Conservation (phyloP, 441 rosid genomes). For the Euphorbia schlechtendalii region DNA sequence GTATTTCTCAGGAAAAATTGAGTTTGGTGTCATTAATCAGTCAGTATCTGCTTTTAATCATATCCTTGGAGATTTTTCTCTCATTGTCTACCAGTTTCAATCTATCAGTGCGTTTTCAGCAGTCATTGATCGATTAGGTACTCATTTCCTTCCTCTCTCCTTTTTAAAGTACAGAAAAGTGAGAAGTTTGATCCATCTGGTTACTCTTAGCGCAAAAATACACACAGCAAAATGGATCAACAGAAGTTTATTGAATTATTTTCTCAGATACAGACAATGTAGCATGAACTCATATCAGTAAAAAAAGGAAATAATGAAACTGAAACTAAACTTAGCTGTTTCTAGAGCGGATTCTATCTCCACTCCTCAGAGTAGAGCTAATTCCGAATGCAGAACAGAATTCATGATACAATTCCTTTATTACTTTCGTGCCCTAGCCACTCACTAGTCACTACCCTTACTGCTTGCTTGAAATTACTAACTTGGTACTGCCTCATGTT, state of each 20-base stretch:
- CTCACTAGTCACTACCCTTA: not conserved
- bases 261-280: not conserved
- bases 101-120: slow-evolving; percentile 95
- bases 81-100: slow-evolving; percentile 90
- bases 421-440: not conserved
- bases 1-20: slow-evolving; percentile 95
- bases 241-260: not conserved
- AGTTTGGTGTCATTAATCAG: slow-evolving; percentile 97
- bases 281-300: not conserved
- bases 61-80: slow-evolving; percentile 92
- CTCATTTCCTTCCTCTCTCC: slow-evolving; percentile 7
- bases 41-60: slow-evolving; percentile 96
- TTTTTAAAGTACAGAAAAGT: not conserved
- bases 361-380: not conserved
- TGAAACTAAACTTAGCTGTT: not conserved
- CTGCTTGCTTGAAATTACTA: not conserved
- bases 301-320: not conserved
- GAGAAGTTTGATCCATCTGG: not conserved
- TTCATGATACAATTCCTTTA: not conserved
- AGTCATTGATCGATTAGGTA: slow-evolving; percentile 92
- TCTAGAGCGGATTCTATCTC: not conserved
- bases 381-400: not conserved
- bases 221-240: not conserved
- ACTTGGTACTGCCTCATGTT: not conserved
- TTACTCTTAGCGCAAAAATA: not conserved